Evolutionary conservation across 805 yeast species (phyloP).

Genomic region (Kodamaea neixiangensis): DNA sequence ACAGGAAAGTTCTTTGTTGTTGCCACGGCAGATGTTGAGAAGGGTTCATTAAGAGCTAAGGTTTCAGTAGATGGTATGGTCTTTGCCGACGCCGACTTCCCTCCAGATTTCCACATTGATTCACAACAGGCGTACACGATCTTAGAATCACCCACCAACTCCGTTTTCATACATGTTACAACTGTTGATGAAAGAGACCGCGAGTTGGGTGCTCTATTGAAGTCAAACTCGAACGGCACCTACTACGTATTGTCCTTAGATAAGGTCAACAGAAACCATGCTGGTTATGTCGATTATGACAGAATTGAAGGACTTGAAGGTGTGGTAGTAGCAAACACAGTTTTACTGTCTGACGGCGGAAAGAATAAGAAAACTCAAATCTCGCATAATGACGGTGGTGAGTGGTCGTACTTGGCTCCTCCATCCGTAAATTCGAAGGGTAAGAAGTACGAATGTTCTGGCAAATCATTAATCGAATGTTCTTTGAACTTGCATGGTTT

Average conservation of each 20-base stretch:
- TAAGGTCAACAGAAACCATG: constrained; percentile 69
- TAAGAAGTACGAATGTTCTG: constrained; percentile 53
- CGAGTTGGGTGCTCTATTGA: constrained; percentile 79
- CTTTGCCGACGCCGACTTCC: constrained; percentile 81
- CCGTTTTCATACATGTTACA: constrained; percentile 83
- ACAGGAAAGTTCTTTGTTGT: constrained; percentile 73
- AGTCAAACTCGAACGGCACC: constrained; percentile 91
- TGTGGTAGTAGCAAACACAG: constrained; percentile 71
- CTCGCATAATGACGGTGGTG: constrained; percentile 89
- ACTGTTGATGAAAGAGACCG: constrained; percentile 49
- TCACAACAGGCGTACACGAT: constrained; percentile 69
- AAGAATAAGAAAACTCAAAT: constrained; percentile 72
- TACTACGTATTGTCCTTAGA: constrained; percentile 69
- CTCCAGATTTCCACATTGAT: constrained; percentile 58
- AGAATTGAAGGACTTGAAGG: constrained; percentile 84
- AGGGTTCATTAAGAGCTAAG: constrained; percentile 56
- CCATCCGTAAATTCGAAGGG: constrained; percentile 68
- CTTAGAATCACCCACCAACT: constrained; percentile 67
- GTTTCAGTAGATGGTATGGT: constrained; percentile 76
- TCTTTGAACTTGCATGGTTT: constrained; percentile 86
- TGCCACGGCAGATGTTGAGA: constrained; percentile 55
- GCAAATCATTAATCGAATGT: constrained; percentile 57
- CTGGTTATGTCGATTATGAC: constrained; percentile 89
- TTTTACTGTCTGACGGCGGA: constrained; percentile 42
- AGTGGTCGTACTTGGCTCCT: constrained; percentile 73